These are phyloP conservation scores for Colletotrichum euphorbiae DNA, from an alignment of 2,329 filamentous ascomycete genomes.

Conservation along the genomic window DNA sequence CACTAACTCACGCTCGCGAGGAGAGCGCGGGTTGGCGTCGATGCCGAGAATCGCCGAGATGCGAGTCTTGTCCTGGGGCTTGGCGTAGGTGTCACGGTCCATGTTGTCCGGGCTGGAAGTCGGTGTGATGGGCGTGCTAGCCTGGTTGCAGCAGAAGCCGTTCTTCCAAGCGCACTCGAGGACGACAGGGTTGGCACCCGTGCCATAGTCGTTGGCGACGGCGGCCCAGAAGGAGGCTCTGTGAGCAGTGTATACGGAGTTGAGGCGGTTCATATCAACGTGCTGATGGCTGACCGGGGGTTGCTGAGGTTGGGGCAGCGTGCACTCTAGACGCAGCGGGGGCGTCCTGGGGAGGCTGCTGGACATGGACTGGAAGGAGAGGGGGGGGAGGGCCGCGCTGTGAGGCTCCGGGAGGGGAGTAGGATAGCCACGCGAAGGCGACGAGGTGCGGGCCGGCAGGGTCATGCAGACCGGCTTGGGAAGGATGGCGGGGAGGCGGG, in stretches of 20 bases:
- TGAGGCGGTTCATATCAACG: conserved; percentile 74
- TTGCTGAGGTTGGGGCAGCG: conserved; percentile 54
- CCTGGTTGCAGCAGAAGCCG: conserved; percentile 54
- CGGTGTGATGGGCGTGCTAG: conserved; percentile 64
- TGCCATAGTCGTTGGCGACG: conserved; percentile 78
- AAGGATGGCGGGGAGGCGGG: conserved; percentile 70
- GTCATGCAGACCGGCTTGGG: conserved; percentile 71
- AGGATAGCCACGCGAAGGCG: conserved; percentile 54
- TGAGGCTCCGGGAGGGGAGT: conserved; percentile 57
- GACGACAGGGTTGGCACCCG: conserved; percentile 68
- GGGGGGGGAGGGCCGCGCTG: conserved; percentile 58
- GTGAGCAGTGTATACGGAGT: conserved; percentile 76
- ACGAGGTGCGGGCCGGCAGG: conserved; percentile 52
- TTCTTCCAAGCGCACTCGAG: conserved; percentile 79
- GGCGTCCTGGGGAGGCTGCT: conserved; percentile 50
- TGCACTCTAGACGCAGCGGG: conserved; percentile 71
- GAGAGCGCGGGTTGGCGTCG: conserved; percentile 68
- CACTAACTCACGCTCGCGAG: conserved; percentile 68
- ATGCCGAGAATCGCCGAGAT: conserved; percentile 73
- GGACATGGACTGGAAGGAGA: conserved; percentile 49
- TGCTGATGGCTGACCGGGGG: conserved; percentile 52
- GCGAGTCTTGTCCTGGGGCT: conserved; percentile 65
- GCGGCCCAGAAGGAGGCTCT: conserved; percentile 78
- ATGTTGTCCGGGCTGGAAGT: conserved; percentile 61
- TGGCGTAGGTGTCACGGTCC: conserved; percentile 56